A percentile compares a stretch with the other conserved stretches of the same genome.
Conservation (phyloP, 2,329 filamentous ascomycete species). For the Chaetomium sp. region DNA sequence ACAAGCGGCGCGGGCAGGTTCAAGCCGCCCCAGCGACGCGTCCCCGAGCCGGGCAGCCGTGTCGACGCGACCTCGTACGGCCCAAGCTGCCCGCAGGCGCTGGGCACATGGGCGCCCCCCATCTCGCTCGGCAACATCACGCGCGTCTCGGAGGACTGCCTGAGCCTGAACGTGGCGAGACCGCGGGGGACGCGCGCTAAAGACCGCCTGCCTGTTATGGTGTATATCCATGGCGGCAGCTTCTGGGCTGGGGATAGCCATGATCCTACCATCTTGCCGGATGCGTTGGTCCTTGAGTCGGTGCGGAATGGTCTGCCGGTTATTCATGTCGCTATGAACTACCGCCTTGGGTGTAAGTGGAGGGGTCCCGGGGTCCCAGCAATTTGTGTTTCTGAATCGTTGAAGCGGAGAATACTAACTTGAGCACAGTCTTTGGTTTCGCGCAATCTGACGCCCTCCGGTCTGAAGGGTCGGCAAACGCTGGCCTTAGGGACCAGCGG, state of each 20-base stretch:
- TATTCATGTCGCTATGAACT: slow-evolving; percentile 29
- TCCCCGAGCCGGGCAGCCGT: neutral
- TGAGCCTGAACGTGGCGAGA: slow-evolving; percentile 11
- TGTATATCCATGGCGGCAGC: slow-evolving; percentile 14
- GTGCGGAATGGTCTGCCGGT: slow-evolving; percentile 6
- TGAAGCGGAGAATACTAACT: neutral
- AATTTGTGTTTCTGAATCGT: no score
- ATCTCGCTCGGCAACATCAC: slow-evolving; percentile 6
- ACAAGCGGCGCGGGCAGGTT: slow-evolving; percentile 5
- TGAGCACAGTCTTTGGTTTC: slow-evolving; percentile 39
- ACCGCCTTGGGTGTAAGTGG: slow-evolving; percentile 32
- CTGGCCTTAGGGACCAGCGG: slow-evolving; percentile 35
- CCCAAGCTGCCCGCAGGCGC: slow-evolving; percentile 11
- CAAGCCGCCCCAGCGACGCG: neutral
- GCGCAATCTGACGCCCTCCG: slow-evolving; percentile 34
- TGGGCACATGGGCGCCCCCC: slow-evolving; percentile 3
- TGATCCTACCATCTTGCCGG: slow-evolving; percentile 16
- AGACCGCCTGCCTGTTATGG: slow-evolving; percentile 13
- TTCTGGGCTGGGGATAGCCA: slow-evolving; percentile 10
- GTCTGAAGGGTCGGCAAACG: slow-evolving; percentile 37
- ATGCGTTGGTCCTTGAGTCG: slow-evolving; percentile 10
- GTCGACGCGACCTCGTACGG: slow-evolving; percentile 8
- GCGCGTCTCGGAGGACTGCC: slow-evolving; percentile 10
- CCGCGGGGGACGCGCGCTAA: neutral
- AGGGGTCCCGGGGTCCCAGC: no score